Evolutionary conservation across 179 eudicot species (phyloP).

Genomic region (Drosera spatulata): DNA sequence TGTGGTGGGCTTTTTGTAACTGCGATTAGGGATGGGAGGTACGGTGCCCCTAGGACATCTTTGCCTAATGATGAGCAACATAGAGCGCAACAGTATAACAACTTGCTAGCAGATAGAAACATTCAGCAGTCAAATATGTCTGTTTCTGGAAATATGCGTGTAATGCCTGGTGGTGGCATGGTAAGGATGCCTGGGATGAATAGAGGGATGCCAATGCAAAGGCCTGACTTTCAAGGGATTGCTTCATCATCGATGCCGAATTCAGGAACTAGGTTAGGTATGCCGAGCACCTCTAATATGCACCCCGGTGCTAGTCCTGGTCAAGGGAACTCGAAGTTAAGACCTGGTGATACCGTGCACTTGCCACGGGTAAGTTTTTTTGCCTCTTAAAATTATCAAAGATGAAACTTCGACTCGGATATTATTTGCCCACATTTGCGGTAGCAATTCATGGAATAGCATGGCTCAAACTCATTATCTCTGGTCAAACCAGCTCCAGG

Average conservation of each 20-base stretch:
- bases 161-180: conserved; percentile 61
- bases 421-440: too few species aligned
- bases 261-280: conserved; percentile 45
- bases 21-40: conserved; percentile 46
- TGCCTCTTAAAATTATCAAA: neutral
- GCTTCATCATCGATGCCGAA: conserved; percentile 53
- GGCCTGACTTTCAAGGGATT: conserved; percentile 69
- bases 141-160: conserved; percentile 57
- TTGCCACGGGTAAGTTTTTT: conserved; percentile 52
- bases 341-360: conserved; percentile 66
- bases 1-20: too few species aligned
- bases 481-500: too few species aligned
- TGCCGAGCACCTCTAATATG: conserved; percentile 40
- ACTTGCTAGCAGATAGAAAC: conserved; percentile 58
- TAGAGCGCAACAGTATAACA: conserved; percentile 72
- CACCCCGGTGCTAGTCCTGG: conserved; percentile 55
- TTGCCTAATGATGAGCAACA: conserved; percentile 73
- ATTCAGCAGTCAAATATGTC: conserved; percentile 38
- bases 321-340: conserved; percentile 54
- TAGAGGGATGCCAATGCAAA: conserved; percentile 42
- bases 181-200: conserved; percentile 46
- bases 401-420: too few species aligned
- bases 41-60: conserved; percentile 57
- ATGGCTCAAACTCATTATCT: too few species aligned
- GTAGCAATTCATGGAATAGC: too few species aligned